Evolutionary conservation across 169 alveolate species (phyloP), one percentile per base, ranked within the genome.

Genomic region (Cryptosporidium baileyi): DNA sequence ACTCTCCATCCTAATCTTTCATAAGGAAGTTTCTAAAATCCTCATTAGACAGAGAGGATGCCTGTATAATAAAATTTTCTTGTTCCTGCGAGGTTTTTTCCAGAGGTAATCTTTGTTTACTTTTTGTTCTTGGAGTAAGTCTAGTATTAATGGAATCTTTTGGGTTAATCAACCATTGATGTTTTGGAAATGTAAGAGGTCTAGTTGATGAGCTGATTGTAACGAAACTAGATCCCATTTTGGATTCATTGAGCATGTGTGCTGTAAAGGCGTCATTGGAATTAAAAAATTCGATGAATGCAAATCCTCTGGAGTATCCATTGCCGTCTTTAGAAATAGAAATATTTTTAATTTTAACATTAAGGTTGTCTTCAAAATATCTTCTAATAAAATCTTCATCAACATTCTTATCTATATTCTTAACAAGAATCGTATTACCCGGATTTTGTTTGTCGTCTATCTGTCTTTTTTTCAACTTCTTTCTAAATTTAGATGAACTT

Each of bases 291-390:
- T 82, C 88, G 41, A 82, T 59, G 26, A 74, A 82, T 9, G 61
- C 90, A 61, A 74, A 74, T 34, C 90, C 90, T 9, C 60, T 74
- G 4, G 90, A 74, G n/a, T 44, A 34, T 24, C 90, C 90, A 57
- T 52, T 60, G 28, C 7, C 63, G 81, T 51, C 80, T 19, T 82
- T 60, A 57, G 74, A 54, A 36, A 74, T 52, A 34, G 41, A 17
- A 34, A 74, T 51, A 40, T 57, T 51, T 13, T 74, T 74, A 2
- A 74, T 60, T 17, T 41, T 74, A 22, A 74, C 44, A 9, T 61
- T 67, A 54, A 74, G 67, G 22, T 43, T 3, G 32, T 65, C 45
- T 26, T 74, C 52, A 22, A 74, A 74, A 43, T 74, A 67, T 26
- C 44, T 26, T 24, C 13, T 41, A 19, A 74, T 24, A 24, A 34